Conservation (phyloP, 1,284 basidiomycete species). For the Megacollybia platyphylla region DNA sequence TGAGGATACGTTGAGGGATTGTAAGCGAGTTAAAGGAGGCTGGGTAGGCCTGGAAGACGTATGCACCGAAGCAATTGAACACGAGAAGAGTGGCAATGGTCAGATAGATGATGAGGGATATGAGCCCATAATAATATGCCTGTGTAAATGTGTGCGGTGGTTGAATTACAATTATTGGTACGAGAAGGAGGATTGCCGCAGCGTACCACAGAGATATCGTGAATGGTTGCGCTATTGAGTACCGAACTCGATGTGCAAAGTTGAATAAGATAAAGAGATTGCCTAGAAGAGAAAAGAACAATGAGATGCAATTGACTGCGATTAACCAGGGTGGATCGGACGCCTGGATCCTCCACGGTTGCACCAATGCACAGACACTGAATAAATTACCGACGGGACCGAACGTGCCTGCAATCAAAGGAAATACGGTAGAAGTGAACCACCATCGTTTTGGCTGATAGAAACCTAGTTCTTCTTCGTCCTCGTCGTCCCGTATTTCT, state of each 20-base stretch:
- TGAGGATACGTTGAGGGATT: conserved; percentile 23
- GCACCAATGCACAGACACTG: conserved; percentile 20
- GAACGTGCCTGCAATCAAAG: conserved; percentile 23
- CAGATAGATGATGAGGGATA: conserved; percentile 17
- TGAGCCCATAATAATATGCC: conserved; percentile 23
- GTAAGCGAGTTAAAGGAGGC: conserved; percentile 21
- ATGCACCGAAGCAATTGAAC: conserved; percentile 17
- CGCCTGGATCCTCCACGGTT: conserved; percentile 17
- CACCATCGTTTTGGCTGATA: conserved; percentile 20
- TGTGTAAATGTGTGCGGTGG: conserved; percentile 14
- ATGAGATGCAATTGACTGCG: conserved; percentile 16
- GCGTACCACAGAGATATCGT: conserved; percentile 22
- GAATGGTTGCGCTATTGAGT: conserved; percentile 19
- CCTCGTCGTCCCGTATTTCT: conserved; percentile 9
- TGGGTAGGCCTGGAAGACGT: conserved; percentile 18
- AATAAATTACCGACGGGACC: conserved; percentile 24
- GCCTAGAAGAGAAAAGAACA: conserved; percentile 17
- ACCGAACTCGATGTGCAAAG: conserved; percentile 20
- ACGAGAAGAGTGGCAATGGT: conserved; percentile 20
- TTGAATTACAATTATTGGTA: conserved; percentile 14
- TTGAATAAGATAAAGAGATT: conserved; percentile 22
- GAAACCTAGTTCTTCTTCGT: conserved; percentile 10
- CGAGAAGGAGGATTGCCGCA: conserved; percentile 17
- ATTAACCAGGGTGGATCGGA: conserved; percentile 17
- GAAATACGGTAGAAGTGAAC: conserved; percentile 24